These are phyloP conservation scores for Monosporozyma siamensis DNA, from an alignment of 805 yeast genomes.

Conservation along the genomic window DNA sequence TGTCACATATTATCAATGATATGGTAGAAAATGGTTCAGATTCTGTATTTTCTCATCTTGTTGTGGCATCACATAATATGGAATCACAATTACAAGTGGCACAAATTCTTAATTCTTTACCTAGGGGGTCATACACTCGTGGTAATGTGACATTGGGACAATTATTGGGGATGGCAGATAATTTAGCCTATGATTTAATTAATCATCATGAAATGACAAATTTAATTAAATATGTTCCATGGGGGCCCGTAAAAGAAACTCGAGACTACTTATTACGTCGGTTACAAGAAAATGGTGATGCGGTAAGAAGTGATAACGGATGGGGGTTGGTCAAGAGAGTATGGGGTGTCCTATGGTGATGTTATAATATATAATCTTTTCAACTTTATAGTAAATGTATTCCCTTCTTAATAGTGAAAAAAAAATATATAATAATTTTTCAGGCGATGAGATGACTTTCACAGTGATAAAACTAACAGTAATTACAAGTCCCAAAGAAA, in stretches of 20 bases:
- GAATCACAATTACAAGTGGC: constrained; percentile 70
- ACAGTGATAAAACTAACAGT: no score
- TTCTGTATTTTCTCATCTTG: constrained; percentile 60
- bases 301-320: constrained; percentile 79
- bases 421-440: no score
- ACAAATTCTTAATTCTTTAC: constrained; percentile 35
- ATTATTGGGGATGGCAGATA: constrained; percentile 92
- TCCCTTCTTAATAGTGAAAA: no score
- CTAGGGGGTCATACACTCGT: constrained; percentile 42
- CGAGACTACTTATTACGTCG: constrained; percentile 83
- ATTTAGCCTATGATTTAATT: constrained; percentile 67
- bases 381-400: no score
- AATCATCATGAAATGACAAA: constrained; percentile 55
- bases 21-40: constrained; percentile 38
- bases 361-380: no score
- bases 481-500: background rate
- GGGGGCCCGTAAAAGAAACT: constrained; percentile 96
- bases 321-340: constrained; percentile 58
- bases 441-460: no score
- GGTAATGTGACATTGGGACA: constrained; percentile 79
- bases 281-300: constrained; percentile 92
- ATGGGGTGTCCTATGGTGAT: no score
- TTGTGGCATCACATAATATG: constrained; percentile 85
- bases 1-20: constrained; percentile 50
- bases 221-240: constrained; percentile 88